Evolutionary conservation across 2,329 filamentous ascomycete species (phyloP).

Genomic region (Thermoascus crustaceus): DNA sequence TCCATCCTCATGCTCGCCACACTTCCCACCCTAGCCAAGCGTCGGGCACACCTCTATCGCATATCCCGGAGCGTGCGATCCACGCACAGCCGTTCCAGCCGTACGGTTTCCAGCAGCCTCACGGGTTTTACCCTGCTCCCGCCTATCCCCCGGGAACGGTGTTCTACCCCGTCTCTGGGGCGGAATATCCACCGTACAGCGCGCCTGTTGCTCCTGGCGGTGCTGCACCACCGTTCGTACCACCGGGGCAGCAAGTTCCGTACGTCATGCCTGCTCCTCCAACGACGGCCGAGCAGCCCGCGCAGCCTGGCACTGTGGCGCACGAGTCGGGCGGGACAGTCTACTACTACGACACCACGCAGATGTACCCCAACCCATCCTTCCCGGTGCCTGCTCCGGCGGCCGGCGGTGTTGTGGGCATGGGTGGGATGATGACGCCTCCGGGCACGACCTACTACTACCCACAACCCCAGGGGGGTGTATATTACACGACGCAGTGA

Average conservation of each 20-base stretch:
- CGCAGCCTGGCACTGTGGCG: constrained; percentile 54
- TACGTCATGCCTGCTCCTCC: constrained; percentile 25
- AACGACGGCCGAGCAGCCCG: constrained; percentile 27
- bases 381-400: constrained; percentile 43
- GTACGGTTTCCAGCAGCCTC: constrained; percentile 51
- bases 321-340: constrained; percentile 95
- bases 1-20: constrained; percentile 57
- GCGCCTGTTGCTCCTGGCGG: constrained; percentile 39
- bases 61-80: constrained; percentile 86
- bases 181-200: constrained; percentile 36
- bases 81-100: constrained; percentile 87
- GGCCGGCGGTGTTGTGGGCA: constrained; percentile 52
- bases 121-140: constrained; percentile 52
- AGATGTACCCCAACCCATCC: constrained; percentile 49
- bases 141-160: constrained; percentile 53
- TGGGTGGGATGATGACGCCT: constrained; percentile 72
- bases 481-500: constrained; percentile 51
- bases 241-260: constrained; percentile 43
- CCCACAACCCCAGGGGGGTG: constrained; percentile 47
- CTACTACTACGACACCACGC: constrained; percentile 82
- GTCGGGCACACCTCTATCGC: constrained; percentile 74
- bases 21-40: constrained; percentile 62
- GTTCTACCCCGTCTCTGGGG: constrained; percentile 55
- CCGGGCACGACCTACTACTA: constrained; percentile 47
- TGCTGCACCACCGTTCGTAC: constrained; percentile 50